phyloP scores from a whole-genome alignment of 768 basidiomycete genomes.

The Boletus rubropictus region DNA sequence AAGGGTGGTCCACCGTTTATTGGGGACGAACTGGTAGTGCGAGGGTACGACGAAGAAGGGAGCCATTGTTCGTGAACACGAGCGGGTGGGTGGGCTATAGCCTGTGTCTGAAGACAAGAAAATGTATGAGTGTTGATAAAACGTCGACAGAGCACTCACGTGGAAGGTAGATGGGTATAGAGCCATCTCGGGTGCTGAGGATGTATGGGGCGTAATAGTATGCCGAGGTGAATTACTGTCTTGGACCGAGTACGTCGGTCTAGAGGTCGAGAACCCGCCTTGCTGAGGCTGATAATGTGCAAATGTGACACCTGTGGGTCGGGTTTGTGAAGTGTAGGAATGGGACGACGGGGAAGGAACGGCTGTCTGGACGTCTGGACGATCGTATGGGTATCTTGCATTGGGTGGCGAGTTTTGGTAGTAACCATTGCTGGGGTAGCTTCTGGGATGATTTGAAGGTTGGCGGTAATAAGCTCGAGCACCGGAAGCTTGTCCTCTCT shows the following conservation, averaged over 20 bases:
- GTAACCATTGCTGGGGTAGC: slow-evolving; percentile 12
- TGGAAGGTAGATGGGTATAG: slow-evolving; percentile 25
- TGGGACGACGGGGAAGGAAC: slow-evolving; percentile 14
- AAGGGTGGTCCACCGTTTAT: slow-evolving; percentile 16
- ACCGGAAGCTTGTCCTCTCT: slow-evolving; percentile 10
- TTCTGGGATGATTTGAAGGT: slow-evolving; percentile 15
- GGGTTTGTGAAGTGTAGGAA: slow-evolving; percentile 17
- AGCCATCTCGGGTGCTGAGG: slow-evolving; percentile 9
- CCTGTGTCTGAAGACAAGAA: slow-evolving; percentile 6
- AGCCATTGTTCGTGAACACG: slow-evolving; percentile 24
- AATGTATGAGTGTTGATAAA: not conserved
- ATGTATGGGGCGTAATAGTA: slow-evolving; percentile 13
- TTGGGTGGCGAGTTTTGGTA: slow-evolving; percentile 12
- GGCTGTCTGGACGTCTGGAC: slow-evolving; percentile 14
- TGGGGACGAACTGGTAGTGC: slow-evolving; percentile 15
- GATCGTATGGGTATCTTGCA: slow-evolving; percentile 23
- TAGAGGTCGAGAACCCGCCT: slow-evolving; percentile 32
- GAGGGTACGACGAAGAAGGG: slow-evolving; percentile 23
- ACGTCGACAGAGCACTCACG: slow-evolving; percentile 9
- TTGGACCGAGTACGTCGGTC: slow-evolving; percentile 26
- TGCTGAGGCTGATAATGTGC: slow-evolving; percentile 36
- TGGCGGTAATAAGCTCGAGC: slow-evolving; percentile 11
- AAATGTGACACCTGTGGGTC: slow-evolving; percentile 29
- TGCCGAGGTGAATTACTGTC: slow-evolving; percentile 17
- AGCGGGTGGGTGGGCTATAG: slow-evolving; percentile 11